Evolutionary conservation across 1,284 basidiomycete species (phyloP), one percentile per base, ranked within the genome.

Genomic region (Pseudozyma thailandica): DNA sequence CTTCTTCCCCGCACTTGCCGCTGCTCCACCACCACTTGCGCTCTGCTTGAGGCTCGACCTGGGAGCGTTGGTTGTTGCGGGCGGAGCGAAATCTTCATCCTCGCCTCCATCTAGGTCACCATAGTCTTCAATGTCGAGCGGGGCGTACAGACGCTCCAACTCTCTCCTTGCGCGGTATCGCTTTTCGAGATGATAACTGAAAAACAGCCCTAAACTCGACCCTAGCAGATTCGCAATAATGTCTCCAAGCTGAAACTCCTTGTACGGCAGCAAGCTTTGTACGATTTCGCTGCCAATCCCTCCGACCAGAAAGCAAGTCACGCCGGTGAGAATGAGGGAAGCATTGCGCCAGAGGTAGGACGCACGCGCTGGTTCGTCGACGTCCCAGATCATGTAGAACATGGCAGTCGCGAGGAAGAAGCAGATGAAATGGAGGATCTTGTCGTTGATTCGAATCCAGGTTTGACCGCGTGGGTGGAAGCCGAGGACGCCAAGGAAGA

Each of bases 361-460:
- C 63, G 90, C 47, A 1, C 76, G 43, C 2, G 69, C 79, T 0
- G 63, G 50, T 89, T 94, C 91, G 69, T 94, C 92, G 12, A 93
- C 89, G 72, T 92, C 91, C 60, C 91, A 88, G 46, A 93, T 92
- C 77, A 91, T 91, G 83, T 92, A 94, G 83, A 93, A 93, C 6
- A 92, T 87, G 6, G 85, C 88, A 0, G 92, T 93, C 0, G 92
- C 91, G 27, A 91, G 65, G 60, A 86, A 86, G 73, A 95, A 90
- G 82, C 91, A 92, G 21, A 92, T 77, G 80, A 94, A 93, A 78
- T 92, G 93, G 26, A 93, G 84, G 13, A 93, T 77, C 84, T 93
- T 93, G 87, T 91, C 90, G 80, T 91, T 91, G 30, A 93, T 81
- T 0, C 90, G 90, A 10, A 93, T 81, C 57, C 65, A 77, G 0